A percentile compares a stretch with the other conserved stretches of the same genome.
phyloP scores from a whole-genome alignment of 2,329 filamentous ascomycete genomes.

The Didymella arachidicola region DNA sequence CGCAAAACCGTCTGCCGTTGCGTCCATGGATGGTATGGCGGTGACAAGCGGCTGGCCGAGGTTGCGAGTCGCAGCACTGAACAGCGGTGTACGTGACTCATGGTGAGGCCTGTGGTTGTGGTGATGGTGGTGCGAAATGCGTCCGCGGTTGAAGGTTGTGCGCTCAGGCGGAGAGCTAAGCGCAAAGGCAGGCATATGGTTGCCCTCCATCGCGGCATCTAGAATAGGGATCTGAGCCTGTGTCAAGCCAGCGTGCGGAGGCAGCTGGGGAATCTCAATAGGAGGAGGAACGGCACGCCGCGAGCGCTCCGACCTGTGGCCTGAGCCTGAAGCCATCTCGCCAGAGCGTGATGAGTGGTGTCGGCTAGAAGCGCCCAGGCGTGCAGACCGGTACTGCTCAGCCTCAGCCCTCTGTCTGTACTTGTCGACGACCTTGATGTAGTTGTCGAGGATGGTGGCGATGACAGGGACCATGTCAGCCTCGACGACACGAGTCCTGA shows the following conservation, averaged over 20 bases:
- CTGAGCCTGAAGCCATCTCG: conserved; percentile 36
- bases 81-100: conserved; percentile 53
- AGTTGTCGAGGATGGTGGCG: conserved; percentile 96
- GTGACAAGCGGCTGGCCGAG: conserved; percentile 72
- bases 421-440: conserved; percentile 94
- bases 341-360: conserved; percentile 54
- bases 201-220: conserved; percentile 66
- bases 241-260: conserved; percentile 33
- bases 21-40: conserved; percentile 71
- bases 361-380: conserved; percentile 49
- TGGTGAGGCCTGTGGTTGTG: conserved; percentile 51
- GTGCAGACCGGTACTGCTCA: conserved; percentile 71
- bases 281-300: conserved; percentile 84
- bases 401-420: conserved; percentile 84
- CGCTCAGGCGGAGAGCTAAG: conserved; percentile 76
- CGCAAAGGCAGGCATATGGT: conserved; percentile 68
- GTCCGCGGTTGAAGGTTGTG: conserved; percentile 67
- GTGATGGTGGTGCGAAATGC: conserved; percentile 60
- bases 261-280: conserved; percentile 74
- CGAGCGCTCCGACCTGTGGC: conserved; percentile 54
- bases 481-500: conserved; percentile 94
- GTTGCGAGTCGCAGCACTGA: conserved; percentile 51
- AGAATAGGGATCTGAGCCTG: conserved; percentile 51
- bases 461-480: conserved; percentile 99
- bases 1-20: conserved; percentile 70